phyloP scores from a whole-genome alignment of 305 asterid species.

The Rubia occidens region DNA sequence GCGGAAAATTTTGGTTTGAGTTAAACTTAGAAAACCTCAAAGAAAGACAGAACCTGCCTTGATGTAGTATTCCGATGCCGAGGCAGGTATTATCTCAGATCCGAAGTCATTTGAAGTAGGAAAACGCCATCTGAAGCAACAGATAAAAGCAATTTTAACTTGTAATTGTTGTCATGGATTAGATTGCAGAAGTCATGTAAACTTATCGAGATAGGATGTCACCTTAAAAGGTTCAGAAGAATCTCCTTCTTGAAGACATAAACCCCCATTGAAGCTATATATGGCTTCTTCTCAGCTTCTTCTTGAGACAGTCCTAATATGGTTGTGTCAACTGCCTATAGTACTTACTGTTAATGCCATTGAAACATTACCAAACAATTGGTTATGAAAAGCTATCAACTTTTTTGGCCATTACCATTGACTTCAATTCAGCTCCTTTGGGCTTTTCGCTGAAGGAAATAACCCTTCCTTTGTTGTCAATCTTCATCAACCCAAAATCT shows the following conservation, averaged over 20 bases:
- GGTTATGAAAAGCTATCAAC: constrained; percentile 11
- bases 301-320: constrained; percentile 73
- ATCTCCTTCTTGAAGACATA: constrained; percentile 94
- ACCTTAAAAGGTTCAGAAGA: constrained; percentile 83
- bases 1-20: neutral
- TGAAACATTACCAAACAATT: constrained; percentile 7
- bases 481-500: constrained; percentile 95
- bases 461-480: constrained; percentile 73
- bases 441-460: constrained; percentile 85
- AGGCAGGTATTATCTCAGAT: constrained; percentile 95
- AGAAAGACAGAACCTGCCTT: constrained; percentile 37
- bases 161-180: constrained; percentile 11
- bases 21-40: neutral
- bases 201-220: neutral
- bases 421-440: constrained; percentile 66
- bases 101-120: constrained; percentile 97
- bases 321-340: constrained; percentile 86
- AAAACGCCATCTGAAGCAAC: constrained; percentile 70
- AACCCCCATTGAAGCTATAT: constrained; percentile 96
- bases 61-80: constrained; percentile 56
- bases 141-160: constrained; percentile 8
- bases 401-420: constrained; percentile 53
- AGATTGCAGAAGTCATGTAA: neutral
- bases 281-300: constrained; percentile 84
- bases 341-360: constrained; percentile 14